Evolutionary conservation across 345 rosid species (phyloP), one percentile per base, ranked within the genome.

Genomic region (Gynandropsis gynandra): DNA sequence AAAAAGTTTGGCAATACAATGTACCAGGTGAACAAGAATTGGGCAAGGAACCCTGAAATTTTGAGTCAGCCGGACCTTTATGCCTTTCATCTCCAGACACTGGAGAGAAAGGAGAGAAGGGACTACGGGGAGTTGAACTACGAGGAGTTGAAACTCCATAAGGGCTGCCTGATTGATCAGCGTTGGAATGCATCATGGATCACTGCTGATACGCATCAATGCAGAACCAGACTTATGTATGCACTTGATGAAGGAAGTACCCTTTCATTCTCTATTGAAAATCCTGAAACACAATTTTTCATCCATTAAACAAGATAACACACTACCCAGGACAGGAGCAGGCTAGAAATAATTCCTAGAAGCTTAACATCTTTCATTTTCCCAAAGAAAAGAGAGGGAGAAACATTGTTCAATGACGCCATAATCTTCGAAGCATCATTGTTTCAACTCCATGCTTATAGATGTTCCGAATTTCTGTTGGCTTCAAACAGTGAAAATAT

Each of bases 61-160:
- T 84, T 34, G 77, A 73, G 1, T 78, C 81, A 4, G 81, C 43
- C 7, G 63, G 61, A 65, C 39, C 46, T 42, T 58, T 80, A 17
- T 47, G 68, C 67, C 63, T 83, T 56, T 79, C 87, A 45, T 86
- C 85, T 50, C 67, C 71, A 24, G 64, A 62, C 38, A 62, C 44
- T 45, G 72, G 67, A 69, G 78, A 64, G 18, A 60, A 54, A 11
- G 61, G 41, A 49, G 75, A 66, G 38, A 46, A 66, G 6, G 70
- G 70, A 59, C 70, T 66, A 47, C 54, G 4, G 14, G 70, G 47
- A 44, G 47, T 59, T 0, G 71, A 65, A 42, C 71, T 59, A 36
- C 71, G 61, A 40, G 65, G 66, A 45, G 66, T 53, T 59, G 65
- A 24, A 14, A 59, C 71, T 59, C 65, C 71, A 54, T 59, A 66